Evolutionary conservation across 805 yeast genomes (phyloP), one percentile per base, ranked within the genome.

Genomic region (Torulaspora franciscae): DNA sequence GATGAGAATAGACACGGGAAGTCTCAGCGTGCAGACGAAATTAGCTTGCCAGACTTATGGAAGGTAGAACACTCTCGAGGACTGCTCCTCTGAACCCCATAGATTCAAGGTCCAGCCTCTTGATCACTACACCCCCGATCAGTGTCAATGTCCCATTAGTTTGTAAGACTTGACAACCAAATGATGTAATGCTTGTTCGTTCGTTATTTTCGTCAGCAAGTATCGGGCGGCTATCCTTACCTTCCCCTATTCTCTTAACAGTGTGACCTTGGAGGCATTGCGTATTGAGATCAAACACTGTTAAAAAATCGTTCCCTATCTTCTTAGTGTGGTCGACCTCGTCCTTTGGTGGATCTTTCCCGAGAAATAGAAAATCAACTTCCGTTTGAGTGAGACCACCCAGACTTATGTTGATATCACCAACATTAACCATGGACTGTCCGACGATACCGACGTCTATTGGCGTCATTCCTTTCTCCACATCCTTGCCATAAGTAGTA

Each of bases 371-470:
- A 8, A 39, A 17, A 22, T 52, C 46, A 6, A 61, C 60, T 37
- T 59, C 62, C 4, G 42, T 46, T 38, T 55, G 58, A 7, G 51
- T 47, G 25, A 64, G 39, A 1, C 68, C 68, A 10, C 67, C 68
- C 11, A 58, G 40, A 25, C 50, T 44, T 1, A 61, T 50, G 9
- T 55, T 51, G 32, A 50, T 51, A n/a, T 50, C 48, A 3, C 63
- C 62, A 7, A 55, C 46, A 8, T 54, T 48, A 3, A 52, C 51
- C 51, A 64, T 45, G 1, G 56, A 45, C 33, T 64, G 67, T 2
- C 67, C 68, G 0, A 59, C 65, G 11, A 61, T 43, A 23, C 55
- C 51, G 8, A 64, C 44, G 11, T 47, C 46, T 5, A 53, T 45
- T 6, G 51, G 48, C n/a, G 45, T 40, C 37, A 55, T 19, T 24